Evolutionary conservation across 73 alveolate species (phyloP).

Genomic region (Tetrahymena thermophila): DNA sequence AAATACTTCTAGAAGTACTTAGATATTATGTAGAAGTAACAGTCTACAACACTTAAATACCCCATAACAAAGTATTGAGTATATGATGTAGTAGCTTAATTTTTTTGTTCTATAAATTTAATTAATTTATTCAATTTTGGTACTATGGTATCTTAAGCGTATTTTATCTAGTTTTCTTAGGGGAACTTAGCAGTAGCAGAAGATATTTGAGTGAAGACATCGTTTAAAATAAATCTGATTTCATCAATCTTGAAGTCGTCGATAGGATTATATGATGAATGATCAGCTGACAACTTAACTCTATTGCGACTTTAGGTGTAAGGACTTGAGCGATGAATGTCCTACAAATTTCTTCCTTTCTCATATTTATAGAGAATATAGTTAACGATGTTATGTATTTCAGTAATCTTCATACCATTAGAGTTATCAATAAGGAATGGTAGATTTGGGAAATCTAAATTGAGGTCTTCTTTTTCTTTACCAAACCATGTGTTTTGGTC

Average conservation of each 20-base stretch:
- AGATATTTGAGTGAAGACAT: neutral
- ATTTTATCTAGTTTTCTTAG: neutral
- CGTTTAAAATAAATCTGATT: neutral
- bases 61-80: neutral
- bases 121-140: neutral
- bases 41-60: neutral
- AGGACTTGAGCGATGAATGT: neutral
- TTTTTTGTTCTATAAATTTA: neutral
- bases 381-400: neutral
- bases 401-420: neutral
- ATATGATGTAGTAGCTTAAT: neutral
- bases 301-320: neutral
- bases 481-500: neutral
- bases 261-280: neutral
- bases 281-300: neutral
- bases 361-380: neutral
- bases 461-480: neutral
- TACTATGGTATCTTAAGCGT: neutral
- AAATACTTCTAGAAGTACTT: neutral
- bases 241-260: neutral
- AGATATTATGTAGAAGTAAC: neutral
- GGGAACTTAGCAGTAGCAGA: slow-evolving; percentile 2
- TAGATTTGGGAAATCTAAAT: neutral
- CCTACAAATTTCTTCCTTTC: neutral
- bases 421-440: neutral